Conservation (phyloP, 768 basidiomycete genomes). For the Zangia roseola region DNA sequence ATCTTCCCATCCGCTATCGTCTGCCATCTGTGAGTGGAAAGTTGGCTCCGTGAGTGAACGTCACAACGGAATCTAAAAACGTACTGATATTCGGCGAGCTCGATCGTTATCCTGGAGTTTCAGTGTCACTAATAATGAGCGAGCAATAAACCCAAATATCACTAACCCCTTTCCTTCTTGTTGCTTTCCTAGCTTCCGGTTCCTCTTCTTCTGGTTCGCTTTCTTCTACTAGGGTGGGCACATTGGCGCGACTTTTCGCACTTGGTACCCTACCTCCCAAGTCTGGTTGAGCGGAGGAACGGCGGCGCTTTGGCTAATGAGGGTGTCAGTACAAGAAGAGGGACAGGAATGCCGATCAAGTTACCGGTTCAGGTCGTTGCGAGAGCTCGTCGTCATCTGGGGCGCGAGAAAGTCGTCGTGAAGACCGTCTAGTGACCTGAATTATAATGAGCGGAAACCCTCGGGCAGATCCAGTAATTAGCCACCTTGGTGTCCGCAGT, state of each 20-base stretch:
- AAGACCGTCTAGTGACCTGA: conserved; percentile 48
- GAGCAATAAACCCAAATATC: background rate
- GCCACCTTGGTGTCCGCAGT: conserved; percentile 47
- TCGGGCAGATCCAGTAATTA: conserved; percentile 1
- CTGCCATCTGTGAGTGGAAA: conserved; percentile 33
- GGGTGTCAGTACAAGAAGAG: conserved; percentile 14
- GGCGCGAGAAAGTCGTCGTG: conserved; percentile 61
- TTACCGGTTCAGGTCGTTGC: conserved; percentile 55
- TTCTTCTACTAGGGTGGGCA: conserved; percentile 60
- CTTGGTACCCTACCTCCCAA: conserved; percentile 55
- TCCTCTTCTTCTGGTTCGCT: conserved; percentile 74
- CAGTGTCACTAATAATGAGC: conserved; percentile 1
- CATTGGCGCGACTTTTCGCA: conserved; percentile 33
- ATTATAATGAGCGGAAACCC: conserved; percentile 6
- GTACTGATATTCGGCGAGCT: conserved; percentile 54
- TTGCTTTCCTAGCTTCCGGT: conserved; percentile 56
- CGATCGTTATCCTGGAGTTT: conserved; percentile 50
- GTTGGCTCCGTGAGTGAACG: conserved; percentile 10
- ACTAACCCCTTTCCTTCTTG: conserved; percentile 56
- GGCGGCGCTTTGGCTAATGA: conserved; percentile 69
- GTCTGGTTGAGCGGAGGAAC: conserved; percentile 75
- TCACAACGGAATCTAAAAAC: conserved; percentile 25
- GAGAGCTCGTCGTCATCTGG: conserved; percentile 44
- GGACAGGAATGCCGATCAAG: conserved; percentile 5
- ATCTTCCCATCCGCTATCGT: conserved; percentile 88